Base-by-base conservation (phyloP, 768 basidiomycete species). In the Zangia roseola region DNA sequence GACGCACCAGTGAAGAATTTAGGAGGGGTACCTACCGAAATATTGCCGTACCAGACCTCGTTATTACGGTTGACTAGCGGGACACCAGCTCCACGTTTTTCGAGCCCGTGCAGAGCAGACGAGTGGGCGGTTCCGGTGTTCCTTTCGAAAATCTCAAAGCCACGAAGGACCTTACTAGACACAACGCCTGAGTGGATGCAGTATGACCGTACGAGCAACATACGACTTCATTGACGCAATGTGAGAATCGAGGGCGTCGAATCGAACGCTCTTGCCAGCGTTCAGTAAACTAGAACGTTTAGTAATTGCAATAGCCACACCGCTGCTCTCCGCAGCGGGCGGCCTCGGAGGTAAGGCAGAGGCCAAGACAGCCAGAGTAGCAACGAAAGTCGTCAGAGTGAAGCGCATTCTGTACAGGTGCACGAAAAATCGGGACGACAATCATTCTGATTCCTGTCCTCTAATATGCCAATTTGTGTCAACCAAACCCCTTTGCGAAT, bases 301-400 rank as follows among this genome's bases (percentile, higher is more conserved):
- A 6, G 17, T 20, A 41, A 58, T 49, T 13, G 56, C 48, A 20
- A 59, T 50, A 5, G 47, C 40, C 0, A 5, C 34, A 10, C 57
- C 40, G 17, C 2, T 21, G 14, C 10, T 50, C 23, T 13, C 16
- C 4, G 10, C 9, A 10, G 6, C 19, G 1, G 42, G 37, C 9
- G 36, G n/a, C n/a, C n/a, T n/a, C n/a, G n/a, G 49, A 10, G 56
- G 56, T 26, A 23, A 39, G 3, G 58, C 52, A 12, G 53, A 35
- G 17, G 31, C 41, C 25, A 49, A 50, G 21, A 38, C 34, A 12
- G 31, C 42, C 13, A 59, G n/a, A 6, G 38, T 43, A 23, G 38
- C 33, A 2, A 55, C 26, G 16, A 47, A 52, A 2, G 47, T 45
- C 9, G 45, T 41, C 14, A 53, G 35, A 23, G 35, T 6, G 8